These are phyloP conservation scores for Cutaneotrichosporon cutaneum DNA, from an alignment of 1,284 basidiomycete species.

Conservation along the genomic window DNA sequence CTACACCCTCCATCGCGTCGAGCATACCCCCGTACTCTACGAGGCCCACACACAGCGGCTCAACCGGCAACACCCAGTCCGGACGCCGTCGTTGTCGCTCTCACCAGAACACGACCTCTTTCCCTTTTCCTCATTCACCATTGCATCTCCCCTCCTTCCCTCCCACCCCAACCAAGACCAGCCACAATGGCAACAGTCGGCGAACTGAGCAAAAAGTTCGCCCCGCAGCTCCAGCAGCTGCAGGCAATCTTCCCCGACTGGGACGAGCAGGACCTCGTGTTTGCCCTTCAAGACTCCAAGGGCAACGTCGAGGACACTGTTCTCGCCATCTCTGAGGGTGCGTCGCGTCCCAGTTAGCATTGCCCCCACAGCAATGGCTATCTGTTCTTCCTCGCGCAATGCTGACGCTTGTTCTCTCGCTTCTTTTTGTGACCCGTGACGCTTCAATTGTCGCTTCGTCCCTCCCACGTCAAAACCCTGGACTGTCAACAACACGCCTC, in stretches of 20 bases:
- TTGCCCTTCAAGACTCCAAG: constrained; percentile 51
- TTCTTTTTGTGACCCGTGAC: background rate
- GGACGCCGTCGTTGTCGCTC: constrained; percentile 5
- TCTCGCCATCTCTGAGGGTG: constrained; percentile 52
- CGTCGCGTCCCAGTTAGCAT: constrained; percentile 17
- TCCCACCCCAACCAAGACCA: constrained; percentile 7
- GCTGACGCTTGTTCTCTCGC: constrained; percentile 11
- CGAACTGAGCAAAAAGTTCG: constrained; percentile 46
- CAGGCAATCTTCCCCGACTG: constrained; percentile 52
- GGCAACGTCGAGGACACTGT: constrained; percentile 53
- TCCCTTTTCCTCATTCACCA: constrained; percentile 1
- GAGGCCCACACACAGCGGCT: constrained; percentile 1
- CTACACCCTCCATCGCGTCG: background rate
- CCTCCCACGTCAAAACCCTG: background rate
- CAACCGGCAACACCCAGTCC: constrained; percentile 3
- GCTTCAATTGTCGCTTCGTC: background rate
- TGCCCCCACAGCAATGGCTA: background rate
- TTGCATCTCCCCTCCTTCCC: constrained; percentile 2
- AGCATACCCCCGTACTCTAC: background rate
- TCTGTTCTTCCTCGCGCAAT: background rate
- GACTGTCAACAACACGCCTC: background rate
- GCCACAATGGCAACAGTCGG: constrained; percentile 42
- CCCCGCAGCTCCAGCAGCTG: constrained; percentile 46
- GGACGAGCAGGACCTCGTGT: constrained; percentile 50
- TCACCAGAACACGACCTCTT: constrained; percentile 4